Percentiles rank a stretch among this genome's conserved stretches.
Evolutionary conservation across 129 eudicot genomes (phyloP).

Genomic region (Oenanthe sinensis): DNA sequence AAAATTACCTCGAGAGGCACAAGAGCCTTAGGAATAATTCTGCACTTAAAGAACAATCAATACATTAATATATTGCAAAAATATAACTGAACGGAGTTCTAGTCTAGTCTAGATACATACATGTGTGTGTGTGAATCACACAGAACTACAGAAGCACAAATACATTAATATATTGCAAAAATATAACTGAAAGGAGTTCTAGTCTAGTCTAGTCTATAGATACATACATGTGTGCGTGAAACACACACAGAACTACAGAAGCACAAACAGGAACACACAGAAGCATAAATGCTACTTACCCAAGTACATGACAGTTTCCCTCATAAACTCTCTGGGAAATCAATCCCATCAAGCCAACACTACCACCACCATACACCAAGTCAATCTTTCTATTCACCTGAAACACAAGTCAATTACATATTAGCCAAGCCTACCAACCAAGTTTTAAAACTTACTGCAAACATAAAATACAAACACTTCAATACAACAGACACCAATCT

Average conservation of each 20-base stretch:
- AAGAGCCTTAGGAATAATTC: conserved; percentile 90
- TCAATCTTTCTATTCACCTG: conserved; percentile 80
- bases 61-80: conserved; percentile 1
- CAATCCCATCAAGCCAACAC: conserved; percentile 94
- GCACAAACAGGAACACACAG: not conserved
- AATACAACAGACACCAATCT: not conserved
- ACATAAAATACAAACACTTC: not conserved
- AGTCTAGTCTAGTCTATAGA: not conserved
- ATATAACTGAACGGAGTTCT: not conserved
- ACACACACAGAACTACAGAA: not conserved
- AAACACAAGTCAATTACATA: conserved; percentile 8
- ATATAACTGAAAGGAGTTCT: not conserved
- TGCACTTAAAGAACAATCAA: conserved; percentile 33
- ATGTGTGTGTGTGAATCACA: not conserved
- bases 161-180: conserved; percentile 1
- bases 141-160: not conserved
- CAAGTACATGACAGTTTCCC: conserved; percentile 94
- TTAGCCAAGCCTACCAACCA: not conserved
- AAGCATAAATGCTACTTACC: conserved; percentile 34
- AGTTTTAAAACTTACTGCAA: not conserved
- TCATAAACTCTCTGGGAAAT: conserved; percentile 68
- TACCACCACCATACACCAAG: conserved; percentile 97
- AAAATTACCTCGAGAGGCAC: conserved; percentile 80
- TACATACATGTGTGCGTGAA: not conserved
- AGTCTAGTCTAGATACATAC: not conserved